A percentile compares a stretch with the other conserved stretches of the same genome.
These are phyloP conservation scores for Ophiostoma himal-ulmi DNA, from an alignment of 2,329 filamentous ascomycete genomes.

Conservation along the genomic window DNA sequence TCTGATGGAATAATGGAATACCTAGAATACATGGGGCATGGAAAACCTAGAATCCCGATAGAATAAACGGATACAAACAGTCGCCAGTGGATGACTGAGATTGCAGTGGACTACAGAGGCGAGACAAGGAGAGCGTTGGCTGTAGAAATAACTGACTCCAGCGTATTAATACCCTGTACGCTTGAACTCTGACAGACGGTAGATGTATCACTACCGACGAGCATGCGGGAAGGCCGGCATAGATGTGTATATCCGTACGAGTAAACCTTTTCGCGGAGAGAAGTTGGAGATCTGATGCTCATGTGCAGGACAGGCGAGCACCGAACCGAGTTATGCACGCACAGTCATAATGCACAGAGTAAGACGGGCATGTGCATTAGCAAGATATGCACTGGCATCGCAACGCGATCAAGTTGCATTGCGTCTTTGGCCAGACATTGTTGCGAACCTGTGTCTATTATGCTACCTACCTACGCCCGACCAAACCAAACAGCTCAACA, in stretches of 20 bases:
- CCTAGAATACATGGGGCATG: neutral
- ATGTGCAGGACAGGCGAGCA: neutral
- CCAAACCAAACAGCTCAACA: no score
- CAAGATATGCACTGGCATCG: neutral
- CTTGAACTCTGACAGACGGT: neutral
- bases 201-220: neutral
- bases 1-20: neutral
- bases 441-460: no score
- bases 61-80: neutral
- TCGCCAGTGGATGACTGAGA: neutral
- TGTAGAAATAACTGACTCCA: neutral
- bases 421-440: neutral
- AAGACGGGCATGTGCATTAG: neutral
- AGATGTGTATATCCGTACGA: neutral
- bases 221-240: neutral
- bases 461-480: no score
- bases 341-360: neutral
- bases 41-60: neutral
- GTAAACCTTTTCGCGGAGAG: neutral
- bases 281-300: neutral
- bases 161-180: neutral
- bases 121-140: neutral
- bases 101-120: conserved; percentile 7
- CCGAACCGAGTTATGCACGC: neutral
- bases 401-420: neutral